These are phyloP conservation scores for Colletotrichum spinosum DNA, from an alignment of 2,329 filamentous ascomycete genomes.

Conservation along the genomic window DNA sequence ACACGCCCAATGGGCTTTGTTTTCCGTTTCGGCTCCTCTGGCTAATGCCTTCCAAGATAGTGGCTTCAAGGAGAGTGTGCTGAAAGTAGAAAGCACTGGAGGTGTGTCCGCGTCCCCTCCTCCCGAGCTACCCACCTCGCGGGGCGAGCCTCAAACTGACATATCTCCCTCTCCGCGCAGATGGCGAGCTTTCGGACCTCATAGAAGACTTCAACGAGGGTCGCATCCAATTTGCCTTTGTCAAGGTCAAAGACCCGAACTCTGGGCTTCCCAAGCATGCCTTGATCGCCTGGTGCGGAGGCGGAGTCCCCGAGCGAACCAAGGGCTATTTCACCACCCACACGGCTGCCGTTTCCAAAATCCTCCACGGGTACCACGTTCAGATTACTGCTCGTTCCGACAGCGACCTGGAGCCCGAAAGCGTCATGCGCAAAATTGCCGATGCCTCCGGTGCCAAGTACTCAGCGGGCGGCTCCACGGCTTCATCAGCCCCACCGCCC, in stretches of 20 bases:
- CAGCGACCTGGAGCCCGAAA: constrained; percentile 85
- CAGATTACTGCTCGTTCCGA: constrained; percentile 96
- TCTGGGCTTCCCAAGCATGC: constrained; percentile 89
- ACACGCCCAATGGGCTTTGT: constrained; percentile 92
- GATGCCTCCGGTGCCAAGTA: constrained; percentile 97
- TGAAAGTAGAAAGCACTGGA: constrained; percentile 94
- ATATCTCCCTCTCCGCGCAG: constrained; percentile 55
- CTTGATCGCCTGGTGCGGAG: constrained; percentile 95
- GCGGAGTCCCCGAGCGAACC: constrained; percentile 96
- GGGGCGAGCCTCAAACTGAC: constrained; percentile 36
- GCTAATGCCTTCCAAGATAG: constrained; percentile 92
- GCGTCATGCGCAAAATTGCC: constrained; percentile 91
- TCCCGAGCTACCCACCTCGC: constrained; percentile 31
- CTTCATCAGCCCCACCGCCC: constrained; percentile 71
- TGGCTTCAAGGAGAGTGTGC: constrained; percentile 88
- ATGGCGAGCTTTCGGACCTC: constrained; percentile 90
- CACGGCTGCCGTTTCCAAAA: constrained; percentile 86
- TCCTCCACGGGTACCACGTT: constrained; percentile 96
- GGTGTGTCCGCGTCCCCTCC: constrained; percentile 61
- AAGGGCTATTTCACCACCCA: constrained; percentile 99
- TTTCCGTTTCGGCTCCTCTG: constrained; percentile 91
- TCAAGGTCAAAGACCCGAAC: constrained; percentile 97
- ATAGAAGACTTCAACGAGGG: constrained; percentile 98
- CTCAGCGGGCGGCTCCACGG: constrained; percentile 71
- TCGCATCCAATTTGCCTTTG: constrained; percentile 94